phyloP scores from a whole-genome alignment of 2,329 filamentous ascomycete genomes.

The Rosellinia necatrix region DNA sequence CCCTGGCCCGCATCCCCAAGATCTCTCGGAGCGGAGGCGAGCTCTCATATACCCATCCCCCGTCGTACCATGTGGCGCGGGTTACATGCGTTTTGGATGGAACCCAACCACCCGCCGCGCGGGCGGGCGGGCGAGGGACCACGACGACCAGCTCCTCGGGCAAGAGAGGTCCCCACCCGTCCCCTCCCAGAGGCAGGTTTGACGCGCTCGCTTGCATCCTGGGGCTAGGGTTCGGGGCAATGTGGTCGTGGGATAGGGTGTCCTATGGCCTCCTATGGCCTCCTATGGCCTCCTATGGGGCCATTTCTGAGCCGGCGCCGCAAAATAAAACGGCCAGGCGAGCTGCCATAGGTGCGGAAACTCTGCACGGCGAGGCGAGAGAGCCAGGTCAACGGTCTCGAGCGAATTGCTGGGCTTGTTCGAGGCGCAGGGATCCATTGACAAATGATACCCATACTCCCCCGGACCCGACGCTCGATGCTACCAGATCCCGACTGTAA shows the following conservation, averaged over 20 bases:
- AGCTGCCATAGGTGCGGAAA: conserved; percentile 29
- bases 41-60: conserved; percentile 36
- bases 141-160: background rate
- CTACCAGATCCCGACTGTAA: background rate
- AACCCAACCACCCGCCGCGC: conserved; percentile 26
- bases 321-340: background rate
- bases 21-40: conserved; percentile 18
- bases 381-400: background rate
- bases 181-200: background rate
- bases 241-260: background rate
- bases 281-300: conserved; percentile 11
- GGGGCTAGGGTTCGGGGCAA: conserved; percentile 5
- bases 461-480: too few relatives aligned
- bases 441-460: conserved; percentile 18
- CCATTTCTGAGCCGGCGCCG: background rate
- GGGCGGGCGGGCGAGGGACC: too few relatives aligned
- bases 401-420: too few relatives aligned
- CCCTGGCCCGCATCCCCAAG: conserved; percentile 4
- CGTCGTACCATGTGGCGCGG: too few relatives aligned
- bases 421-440: background rate
- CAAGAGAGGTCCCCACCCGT: conserved; percentile 13
- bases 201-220: background rate
- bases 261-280: conserved; percentile 2
- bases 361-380: background rate
- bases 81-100: conserved; percentile 30